Evolutionary conservation across 768 basidiomycete species (phyloP).

Genomic region (Kwoniella dendrophila): DNA sequence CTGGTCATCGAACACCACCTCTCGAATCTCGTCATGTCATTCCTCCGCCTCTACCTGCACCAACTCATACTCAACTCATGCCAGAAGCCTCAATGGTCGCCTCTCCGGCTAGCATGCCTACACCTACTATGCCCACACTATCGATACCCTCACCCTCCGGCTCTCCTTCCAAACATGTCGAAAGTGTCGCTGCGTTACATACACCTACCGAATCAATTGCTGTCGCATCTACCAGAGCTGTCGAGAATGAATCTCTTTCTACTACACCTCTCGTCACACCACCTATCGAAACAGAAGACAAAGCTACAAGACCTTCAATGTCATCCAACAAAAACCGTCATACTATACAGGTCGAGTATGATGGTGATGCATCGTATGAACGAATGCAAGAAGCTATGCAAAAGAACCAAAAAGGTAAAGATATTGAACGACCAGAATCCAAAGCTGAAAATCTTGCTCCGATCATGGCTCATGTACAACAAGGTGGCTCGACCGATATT

Average conservation of each 20-base stretch:
- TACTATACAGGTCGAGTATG: slow-evolving; percentile 97
- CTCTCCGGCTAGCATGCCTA: slow-evolving; percentile 14
- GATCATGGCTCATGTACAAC: slow-evolving; percentile 13
- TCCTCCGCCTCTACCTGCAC: slow-evolving; percentile 9
- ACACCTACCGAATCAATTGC: slow-evolving; percentile 25
- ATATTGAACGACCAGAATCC: background rate
- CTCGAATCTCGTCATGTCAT: slow-evolving; percentile 1
- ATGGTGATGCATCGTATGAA: slow-evolving; percentile 60
- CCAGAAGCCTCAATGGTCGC: slow-evolving; percentile 5
- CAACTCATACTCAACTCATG: slow-evolving; percentile 5
- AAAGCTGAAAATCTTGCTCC: slow-evolving; percentile 2
- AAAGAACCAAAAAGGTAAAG: slow-evolving; percentile 8
- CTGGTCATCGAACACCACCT: slow-evolving; percentile 43
- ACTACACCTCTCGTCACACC: slow-evolving; percentile 5
- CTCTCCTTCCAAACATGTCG: slow-evolving; percentile 8
- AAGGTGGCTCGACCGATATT: slow-evolving; percentile 30
- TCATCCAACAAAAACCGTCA: slow-evolving; percentile 66
- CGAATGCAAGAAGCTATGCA: slow-evolving; percentile 39
- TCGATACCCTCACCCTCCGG: background rate
- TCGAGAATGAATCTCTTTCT: slow-evolving; percentile 34
- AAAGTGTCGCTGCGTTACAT: slow-evolving; percentile 6
- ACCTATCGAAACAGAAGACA: slow-evolving; percentile 10
- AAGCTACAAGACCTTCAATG: slow-evolving; percentile 32
- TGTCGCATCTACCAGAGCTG: slow-evolving; percentile 21
- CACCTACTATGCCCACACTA: slow-evolving; percentile 25